Conservation (phyloP, 2,329 filamentous ascomycete species). For the Alternaria sp. region DNA sequence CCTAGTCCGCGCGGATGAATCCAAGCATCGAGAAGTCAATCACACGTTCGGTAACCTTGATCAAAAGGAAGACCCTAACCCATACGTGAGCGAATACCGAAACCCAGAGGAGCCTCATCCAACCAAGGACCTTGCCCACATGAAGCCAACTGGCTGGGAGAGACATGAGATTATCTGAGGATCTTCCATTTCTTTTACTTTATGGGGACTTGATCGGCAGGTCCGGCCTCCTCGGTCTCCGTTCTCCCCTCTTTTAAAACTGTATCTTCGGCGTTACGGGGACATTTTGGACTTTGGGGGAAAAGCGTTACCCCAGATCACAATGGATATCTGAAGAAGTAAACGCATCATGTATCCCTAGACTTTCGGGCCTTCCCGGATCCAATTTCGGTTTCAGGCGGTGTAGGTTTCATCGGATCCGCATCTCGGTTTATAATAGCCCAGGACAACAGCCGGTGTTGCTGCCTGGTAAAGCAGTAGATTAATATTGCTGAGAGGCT, state of each 20-base stretch:
- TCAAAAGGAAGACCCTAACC: conserved; percentile 87
- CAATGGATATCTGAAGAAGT: conserved; percentile 1
- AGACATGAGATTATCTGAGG: conserved; percentile 66
- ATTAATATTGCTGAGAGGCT: not conserved
- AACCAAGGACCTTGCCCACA: conserved; percentile 70
- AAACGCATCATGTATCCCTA: conserved; percentile 8
- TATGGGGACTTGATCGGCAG: not conserved
- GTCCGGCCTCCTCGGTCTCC: not conserved
- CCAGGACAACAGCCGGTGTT: conserved; percentile 4
- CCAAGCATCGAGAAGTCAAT: conserved; percentile 85
- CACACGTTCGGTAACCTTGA: conserved; percentile 91
- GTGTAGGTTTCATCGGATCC: conserved; percentile 10
- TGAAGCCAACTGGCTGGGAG: conserved; percentile 80
- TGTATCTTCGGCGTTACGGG: conserved; percentile 18
- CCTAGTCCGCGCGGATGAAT: conserved; percentile 51
- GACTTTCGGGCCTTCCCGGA: conserved; percentile 9
- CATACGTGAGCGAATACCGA: conserved; percentile 85
- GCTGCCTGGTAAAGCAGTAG: not conserved
- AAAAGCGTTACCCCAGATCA: conserved; percentile 16
- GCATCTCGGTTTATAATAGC: not conserved
- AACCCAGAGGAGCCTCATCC: conserved; percentile 72
- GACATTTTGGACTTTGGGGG: not conserved
- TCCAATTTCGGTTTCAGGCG: conserved; percentile 1
- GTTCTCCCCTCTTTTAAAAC: conserved; percentile 20
- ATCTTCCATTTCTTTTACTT: conserved; percentile 3